Conservation (phyloP, 164 flowering plant genomes). For the Magnolia changhungtana region DNA sequence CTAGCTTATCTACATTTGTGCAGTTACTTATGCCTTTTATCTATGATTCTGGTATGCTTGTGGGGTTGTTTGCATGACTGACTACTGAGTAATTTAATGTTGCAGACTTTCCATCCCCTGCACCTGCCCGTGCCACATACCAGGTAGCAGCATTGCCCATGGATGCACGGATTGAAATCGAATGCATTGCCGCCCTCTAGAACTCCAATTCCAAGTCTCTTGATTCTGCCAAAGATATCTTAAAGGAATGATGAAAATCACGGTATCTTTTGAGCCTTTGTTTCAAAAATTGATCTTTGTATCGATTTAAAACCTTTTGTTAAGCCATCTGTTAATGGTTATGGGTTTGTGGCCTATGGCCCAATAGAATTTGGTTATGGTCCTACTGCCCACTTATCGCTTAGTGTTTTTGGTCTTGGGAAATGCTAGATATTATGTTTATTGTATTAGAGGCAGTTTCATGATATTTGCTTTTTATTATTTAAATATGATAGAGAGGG, state of each 20-base stretch:
- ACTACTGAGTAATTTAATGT: slow-evolving; percentile 14
- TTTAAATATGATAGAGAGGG: no score
- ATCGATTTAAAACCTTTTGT: background rate
- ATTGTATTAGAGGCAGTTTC: no score
- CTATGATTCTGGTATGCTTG: background rate
- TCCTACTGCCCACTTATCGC: no score
- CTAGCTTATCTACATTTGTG: background rate
- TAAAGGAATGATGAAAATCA: background rate
- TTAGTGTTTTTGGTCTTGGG: no score
- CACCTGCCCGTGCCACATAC: slow-evolving; percentile 89
- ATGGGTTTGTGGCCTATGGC: no score
- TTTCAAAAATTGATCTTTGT: background rate
- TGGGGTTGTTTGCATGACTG: background rate
- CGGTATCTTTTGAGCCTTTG: background rate
- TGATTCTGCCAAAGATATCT: background rate
- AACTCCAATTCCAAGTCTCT: background rate
- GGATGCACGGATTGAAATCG: slow-evolving; percentile 88
- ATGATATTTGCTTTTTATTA: no score
- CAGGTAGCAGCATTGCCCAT: slow-evolving; percentile 86
- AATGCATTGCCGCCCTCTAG: slow-evolving; percentile 81
- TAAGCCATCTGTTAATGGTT: background rate
- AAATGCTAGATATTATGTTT: no score
- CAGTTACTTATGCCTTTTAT: background rate
- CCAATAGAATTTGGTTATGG: no score
- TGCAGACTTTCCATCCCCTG: slow-evolving; percentile 77